Evolutionary conservation across 2,329 filamentous ascomycete genomes (phyloP), one percentile per base, ranked within the genome.

Genomic region (Arthrobotrys sinensis): DNA sequence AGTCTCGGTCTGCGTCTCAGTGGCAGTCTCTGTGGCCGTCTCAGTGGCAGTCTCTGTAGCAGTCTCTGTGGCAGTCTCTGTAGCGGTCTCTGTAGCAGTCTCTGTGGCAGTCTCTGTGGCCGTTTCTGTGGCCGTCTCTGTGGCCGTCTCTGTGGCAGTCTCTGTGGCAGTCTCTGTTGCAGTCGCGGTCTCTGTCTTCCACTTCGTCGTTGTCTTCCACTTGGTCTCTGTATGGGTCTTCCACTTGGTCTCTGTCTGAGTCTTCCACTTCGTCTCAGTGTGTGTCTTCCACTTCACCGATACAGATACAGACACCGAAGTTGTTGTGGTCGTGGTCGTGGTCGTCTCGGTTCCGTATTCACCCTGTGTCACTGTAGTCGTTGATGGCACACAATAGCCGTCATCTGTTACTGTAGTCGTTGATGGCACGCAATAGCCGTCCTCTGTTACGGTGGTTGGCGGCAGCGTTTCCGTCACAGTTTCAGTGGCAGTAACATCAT

Each of bases 201-300:
- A 53, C 36, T 76, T 63, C 1, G 72, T 70, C n/a, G 28, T n/a
- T 3, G 71, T 76, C 50, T 75, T 66, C 55, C 19, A 48, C 53
- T 63, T 5, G 4, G 57, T 64, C 46, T 34, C n/a, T n/a, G n/a
- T n/a, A n/a, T n/a, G n/a, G n/a, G 71, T 76, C 50, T 75, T 66
- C 55, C 19, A 48, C 53, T 63, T 5, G 4, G 57, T 64, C 46
- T 34, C n/a, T n/a, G n/a, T n/a, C n/a, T n/a, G n/a, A n/a, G 71
- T 76, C 50, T 75, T 66, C 55, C 19, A 48, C 53, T 63, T 5
- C 4, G 57, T 64, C 46, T 34, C 34, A 7, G 64, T 69, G 16
- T 53, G 19, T 7, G 55, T 65, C 53, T 34, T 43, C 46, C 48
- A 57, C 32, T 64, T 50, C 12, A 16, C 24, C 28, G 14, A 28